Percentiles rank a stretch among this genome's conserved stretches.
Conservation (phyloP, 2,329 filamentous ascomycete species). For the Aspergillus glaucus region DNA sequence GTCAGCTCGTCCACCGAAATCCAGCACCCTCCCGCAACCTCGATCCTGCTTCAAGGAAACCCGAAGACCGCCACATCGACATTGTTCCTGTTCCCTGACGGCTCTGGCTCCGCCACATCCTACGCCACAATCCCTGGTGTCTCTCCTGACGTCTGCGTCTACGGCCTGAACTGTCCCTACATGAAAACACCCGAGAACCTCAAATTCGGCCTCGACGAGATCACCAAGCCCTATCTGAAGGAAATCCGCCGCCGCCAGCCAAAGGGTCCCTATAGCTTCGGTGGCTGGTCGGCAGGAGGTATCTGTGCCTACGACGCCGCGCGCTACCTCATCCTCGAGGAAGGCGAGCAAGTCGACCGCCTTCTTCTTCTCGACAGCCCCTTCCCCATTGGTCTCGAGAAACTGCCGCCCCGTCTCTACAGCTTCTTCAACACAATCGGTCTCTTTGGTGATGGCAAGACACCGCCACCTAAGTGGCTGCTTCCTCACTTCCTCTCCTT, state of each 20-base stretch:
- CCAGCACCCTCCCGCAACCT: slow-evolving; percentile 35
- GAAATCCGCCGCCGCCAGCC: slow-evolving; percentile 45
- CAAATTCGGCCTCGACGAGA: slow-evolving; percentile 29
- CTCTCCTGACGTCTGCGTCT: slow-evolving; percentile 35
- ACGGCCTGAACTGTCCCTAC: slow-evolving; percentile 41
- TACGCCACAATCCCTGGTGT: slow-evolving; percentile 39
- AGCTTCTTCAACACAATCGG: slow-evolving; percentile 44
- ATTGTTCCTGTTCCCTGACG: slow-evolving; percentile 41
- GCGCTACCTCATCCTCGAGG: slow-evolving; percentile 50
- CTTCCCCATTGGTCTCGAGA: slow-evolving; percentile 61
- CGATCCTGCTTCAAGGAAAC: slow-evolving; percentile 38
- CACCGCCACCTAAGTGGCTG: slow-evolving; percentile 43
- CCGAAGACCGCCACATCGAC: slow-evolving; percentile 37
- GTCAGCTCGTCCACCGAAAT: slow-evolving; percentile 7
- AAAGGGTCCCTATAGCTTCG: slow-evolving; percentile 55
- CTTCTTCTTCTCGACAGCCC: slow-evolving; percentile 63
- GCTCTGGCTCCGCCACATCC: slow-evolving; percentile 43
- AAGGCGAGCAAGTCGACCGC: slow-evolving; percentile 52
- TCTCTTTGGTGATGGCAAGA: slow-evolving; percentile 42
- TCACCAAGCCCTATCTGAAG: slow-evolving; percentile 34
- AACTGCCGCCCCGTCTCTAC: slow-evolving; percentile 52
- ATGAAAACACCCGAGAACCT: slow-evolving; percentile 37
- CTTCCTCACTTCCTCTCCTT: slow-evolving; percentile 48
- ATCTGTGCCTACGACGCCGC: slow-evolving; percentile 65
- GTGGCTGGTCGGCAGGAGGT: slow-evolving; percentile 72